Evolutionary conservation across 345 rosid genomes (phyloP), one percentile per base, ranked within the genome.

Genomic region (Pugionium cornutum): DNA sequence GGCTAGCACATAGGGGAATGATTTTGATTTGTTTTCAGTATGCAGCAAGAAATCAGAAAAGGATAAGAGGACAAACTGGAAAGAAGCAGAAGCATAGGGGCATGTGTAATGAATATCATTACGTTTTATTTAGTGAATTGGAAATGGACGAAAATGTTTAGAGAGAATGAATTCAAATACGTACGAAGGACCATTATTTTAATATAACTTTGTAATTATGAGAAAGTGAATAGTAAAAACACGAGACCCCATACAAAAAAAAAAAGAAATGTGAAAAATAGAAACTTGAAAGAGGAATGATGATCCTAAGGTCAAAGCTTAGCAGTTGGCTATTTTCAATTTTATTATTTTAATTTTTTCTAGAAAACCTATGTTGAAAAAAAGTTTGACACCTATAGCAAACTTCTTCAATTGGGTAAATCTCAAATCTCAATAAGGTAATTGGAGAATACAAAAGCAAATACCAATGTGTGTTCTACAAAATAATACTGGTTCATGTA

Each of bases 301-400:
- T 73, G 72, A 73, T 39, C 67, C 62, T 66, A 59, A 73, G 72
- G 76, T 73, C 76, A 73, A 73, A 73, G 63, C 72, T 58, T 58
- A 73, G 76, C 67, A 66, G 76, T 66, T 73, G 67, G 51, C 67
- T 66, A 66, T 59, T 65, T 73, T 18, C 45, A 11, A 56, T 50
- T 43, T 2, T n/a, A 40, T 43, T 8, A 4, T 11, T 2, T 9
- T 18, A 18, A 39, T 52, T 18, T 59, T 42, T 47, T 44, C 50
- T 73, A 52, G 34, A 44, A 34, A 52, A 48, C 53, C 46, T 64
- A 34, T 48, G 53, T 51, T 48, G 25, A 42, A 29, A 43, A 18
- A 18, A 72, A 50, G 43, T 6, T 45, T 30, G 52, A 64, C 32
- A 43, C 64, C 64, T 49, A 55, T 58, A 71, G 59, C 58, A 71